These are phyloP conservation scores for Diaporthe vexans DNA, from an alignment of 2,329 filamentous ascomycete genomes.

Conservation along the genomic window DNA sequence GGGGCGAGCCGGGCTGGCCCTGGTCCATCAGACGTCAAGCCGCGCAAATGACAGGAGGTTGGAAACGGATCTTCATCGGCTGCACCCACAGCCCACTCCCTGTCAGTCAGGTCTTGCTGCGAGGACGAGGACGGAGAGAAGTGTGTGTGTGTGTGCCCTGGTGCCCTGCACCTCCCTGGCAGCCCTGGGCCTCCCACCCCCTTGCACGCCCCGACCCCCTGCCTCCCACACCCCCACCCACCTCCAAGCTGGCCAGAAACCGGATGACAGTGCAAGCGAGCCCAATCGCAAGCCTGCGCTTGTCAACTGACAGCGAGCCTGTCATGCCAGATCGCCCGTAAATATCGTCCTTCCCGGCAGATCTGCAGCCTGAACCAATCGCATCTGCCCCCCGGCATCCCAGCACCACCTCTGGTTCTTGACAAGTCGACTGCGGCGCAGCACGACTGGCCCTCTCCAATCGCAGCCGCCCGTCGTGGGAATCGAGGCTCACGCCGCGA, in stretches of 20 bases:
- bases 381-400: constrained; percentile 35
- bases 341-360: constrained; percentile 42
- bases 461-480: constrained; percentile 18
- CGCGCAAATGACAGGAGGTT: constrained; percentile 40
- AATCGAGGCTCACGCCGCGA: constrained; percentile 18
- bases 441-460: constrained; percentile 36
- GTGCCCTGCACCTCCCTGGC: not conserved
- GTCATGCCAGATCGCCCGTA: constrained; percentile 43
- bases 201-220: not conserved
- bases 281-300: constrained; percentile 41
- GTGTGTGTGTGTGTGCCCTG: not conserved
- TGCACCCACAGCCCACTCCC: constrained; percentile 24
- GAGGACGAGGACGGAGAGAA: too few relatives aligned
- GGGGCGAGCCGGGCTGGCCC: constrained; percentile 19
- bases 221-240: not conserved
- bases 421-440: constrained; percentile 35
- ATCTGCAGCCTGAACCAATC: constrained; percentile 42
- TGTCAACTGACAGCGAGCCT: constrained; percentile 41
- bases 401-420: constrained; percentile 33
- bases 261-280: constrained; percentile 42
- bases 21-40: constrained; percentile 26
- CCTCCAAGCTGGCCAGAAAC: constrained; percentile 40
- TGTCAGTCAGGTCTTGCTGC: not conserved
- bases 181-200: not conserved
- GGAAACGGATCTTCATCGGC: constrained; percentile 42